Conservation (phyloP, 2,329 filamentous ascomycete species). For the Monilinia polystroma region DNA sequence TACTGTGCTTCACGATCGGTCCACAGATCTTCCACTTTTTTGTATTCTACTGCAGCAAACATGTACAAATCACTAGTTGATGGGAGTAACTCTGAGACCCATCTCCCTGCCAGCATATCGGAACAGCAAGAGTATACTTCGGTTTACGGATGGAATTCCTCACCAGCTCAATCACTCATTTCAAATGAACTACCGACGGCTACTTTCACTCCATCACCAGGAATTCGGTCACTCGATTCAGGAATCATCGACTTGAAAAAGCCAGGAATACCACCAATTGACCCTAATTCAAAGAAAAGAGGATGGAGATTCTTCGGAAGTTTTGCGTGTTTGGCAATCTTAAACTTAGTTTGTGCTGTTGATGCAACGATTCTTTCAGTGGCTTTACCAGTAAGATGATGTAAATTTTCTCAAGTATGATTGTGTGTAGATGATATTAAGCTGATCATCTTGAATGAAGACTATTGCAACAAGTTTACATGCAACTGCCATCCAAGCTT, state of each 20-base stretch:
- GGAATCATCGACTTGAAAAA: constrained; percentile 4
- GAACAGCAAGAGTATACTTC: background rate
- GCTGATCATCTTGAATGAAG: constrained; percentile 18
- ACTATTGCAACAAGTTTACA: constrained; percentile 56
- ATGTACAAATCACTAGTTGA: constrained; percentile 5
- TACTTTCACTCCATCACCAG: background rate
- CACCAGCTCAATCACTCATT: background rate
- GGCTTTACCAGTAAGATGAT: constrained; percentile 31
- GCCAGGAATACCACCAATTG: background rate
- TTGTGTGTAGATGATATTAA: background rate
- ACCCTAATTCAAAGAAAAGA: constrained; percentile 2
- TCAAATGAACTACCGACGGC: background rate
- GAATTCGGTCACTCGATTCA: background rate
- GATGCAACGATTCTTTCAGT: constrained; percentile 59
- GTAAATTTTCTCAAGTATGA: constrained; percentile 5
- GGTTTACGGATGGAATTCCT: background rate
- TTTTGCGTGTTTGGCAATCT: constrained; percentile 32
- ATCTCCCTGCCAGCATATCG: background rate
- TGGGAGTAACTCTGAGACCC: background rate
- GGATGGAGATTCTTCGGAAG: constrained; percentile 32
- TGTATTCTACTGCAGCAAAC: background rate
- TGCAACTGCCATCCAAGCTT: constrained; percentile 58
- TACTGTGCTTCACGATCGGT: background rate
- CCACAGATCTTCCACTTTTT: background rate
- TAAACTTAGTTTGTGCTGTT: constrained; percentile 57